Conservation (phyloP, 768 basidiomycete genomes). For the Russula emetica region DNA sequence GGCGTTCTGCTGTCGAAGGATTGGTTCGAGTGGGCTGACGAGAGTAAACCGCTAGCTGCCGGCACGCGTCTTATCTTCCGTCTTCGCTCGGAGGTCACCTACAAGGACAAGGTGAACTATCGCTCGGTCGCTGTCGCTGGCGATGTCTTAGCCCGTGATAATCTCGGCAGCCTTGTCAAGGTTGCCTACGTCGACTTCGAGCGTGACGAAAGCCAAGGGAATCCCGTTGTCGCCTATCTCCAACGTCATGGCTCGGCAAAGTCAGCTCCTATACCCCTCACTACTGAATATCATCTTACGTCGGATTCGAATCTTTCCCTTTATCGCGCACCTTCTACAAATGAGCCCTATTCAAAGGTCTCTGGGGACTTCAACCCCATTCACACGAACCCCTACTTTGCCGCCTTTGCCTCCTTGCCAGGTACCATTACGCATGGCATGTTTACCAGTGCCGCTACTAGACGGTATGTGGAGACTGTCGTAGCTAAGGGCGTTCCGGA, state of each 20-base stretch:
- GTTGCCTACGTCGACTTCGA: slow-evolving; percentile 86
- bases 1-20: slow-evolving; percentile 91
- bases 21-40: slow-evolving; percentile 96
- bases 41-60: slow-evolving; percentile 66
- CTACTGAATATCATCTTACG: slow-evolving; percentile 85
- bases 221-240: slow-evolving; percentile 89
- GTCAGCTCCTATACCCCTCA: slow-evolving; percentile 70
- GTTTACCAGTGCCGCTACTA: slow-evolving; percentile 93
- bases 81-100: slow-evolving; percentile 76
- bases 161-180: slow-evolving; percentile 82
- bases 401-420: slow-evolving; percentile 71
- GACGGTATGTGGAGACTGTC: too few relatives aligned
- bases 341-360: slow-evolving; percentile 91
- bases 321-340: slow-evolving; percentile 83
- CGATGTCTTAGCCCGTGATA: slow-evolving; percentile 82
- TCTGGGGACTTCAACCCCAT: slow-evolving; percentile 99
- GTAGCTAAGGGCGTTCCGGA: too few relatives aligned
- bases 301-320: slow-evolving; percentile 52
- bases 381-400: slow-evolving; percentile 97
- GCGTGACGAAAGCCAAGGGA: slow-evolving; percentile 84
- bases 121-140: slow-evolving; percentile 77
- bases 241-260: slow-evolving; percentile 84
- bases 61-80: slow-evolving; percentile 90
- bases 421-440: slow-evolving; percentile 98
- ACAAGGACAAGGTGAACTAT: slow-evolving; percentile 87